Conservation (phyloP, 208 protist genomes). For the Crithidia fasciculata region DNA sequence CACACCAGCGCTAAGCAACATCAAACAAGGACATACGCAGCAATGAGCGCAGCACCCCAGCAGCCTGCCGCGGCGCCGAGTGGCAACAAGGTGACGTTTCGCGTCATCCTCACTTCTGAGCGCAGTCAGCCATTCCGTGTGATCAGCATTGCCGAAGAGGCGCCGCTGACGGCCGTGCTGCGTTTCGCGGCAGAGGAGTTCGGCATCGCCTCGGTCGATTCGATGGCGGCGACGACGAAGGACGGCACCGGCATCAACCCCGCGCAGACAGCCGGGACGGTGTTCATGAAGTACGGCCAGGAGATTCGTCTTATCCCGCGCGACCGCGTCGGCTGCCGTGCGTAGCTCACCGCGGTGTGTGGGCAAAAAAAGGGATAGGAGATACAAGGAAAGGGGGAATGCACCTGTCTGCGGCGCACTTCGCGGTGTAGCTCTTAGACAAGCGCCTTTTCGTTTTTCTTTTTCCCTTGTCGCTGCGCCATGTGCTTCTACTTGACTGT, state of each 20-base stretch:
- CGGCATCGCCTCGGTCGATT: constrained; percentile 75
- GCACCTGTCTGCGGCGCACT: too few relatives aligned
- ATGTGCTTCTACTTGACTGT: too few relatives aligned
- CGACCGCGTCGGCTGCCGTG: constrained; percentile 85
- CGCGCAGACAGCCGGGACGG: constrained; percentile 90
- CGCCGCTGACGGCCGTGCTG: constrained; percentile 96
- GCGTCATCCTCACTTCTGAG: constrained; percentile 86
- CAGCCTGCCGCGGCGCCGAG: constrained; percentile 26
- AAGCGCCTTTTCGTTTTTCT: too few relatives aligned
- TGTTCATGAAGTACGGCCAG: constrained; percentile 96
- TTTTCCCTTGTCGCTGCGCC: too few relatives aligned
- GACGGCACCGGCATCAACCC: constrained; percentile 97
- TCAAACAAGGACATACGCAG: not conserved
- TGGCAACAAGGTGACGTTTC: constrained; percentile 79
- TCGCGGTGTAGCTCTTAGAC: too few relatives aligned
- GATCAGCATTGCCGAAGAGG: constrained; percentile 94
- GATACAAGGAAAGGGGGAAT: not conserved
- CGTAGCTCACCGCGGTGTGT: not conserved
- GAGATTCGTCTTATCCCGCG: constrained; percentile 96
- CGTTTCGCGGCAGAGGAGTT: constrained; percentile 96
- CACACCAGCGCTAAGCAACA: not conserved
- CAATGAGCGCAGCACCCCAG: constrained; percentile 16
- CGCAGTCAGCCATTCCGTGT: constrained; percentile 82
- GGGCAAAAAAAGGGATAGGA: not conserved
- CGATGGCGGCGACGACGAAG: constrained; percentile 87